Evolutionary conservation across 208 protist genomes (phyloP), one percentile per base, ranked within the genome.

Genomic region (Vickermania spadyakhi): DNA sequence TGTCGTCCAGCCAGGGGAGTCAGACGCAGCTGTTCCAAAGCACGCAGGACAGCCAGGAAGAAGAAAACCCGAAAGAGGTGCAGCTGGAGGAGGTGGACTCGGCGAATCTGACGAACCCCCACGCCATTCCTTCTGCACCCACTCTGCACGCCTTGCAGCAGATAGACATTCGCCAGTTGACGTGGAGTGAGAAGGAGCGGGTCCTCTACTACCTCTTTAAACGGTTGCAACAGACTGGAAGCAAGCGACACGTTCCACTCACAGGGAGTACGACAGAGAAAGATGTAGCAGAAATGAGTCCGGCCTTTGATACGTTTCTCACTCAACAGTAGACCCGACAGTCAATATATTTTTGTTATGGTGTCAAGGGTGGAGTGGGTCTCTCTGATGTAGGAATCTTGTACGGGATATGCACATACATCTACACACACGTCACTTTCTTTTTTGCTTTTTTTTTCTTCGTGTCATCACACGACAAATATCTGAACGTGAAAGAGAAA

Each of bases 161-260:
- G 1, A 68, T 92, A 21, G 84, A 96, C 27, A 84, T 96, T n/a
- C 61, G 64, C 1, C 64, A 86, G 21, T 62, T 96, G 11, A 73
- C 69, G 31, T 96, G 91, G 91, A 62, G 52, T 1, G 88, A 96
- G 26, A 96, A 95, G 75, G 91, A 96, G 71, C 81, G 89, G 0
- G 88, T 96, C 0, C 59, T 96, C 18, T 78, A 78, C 36, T 57
- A 79, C 21, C 79, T 96, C 1, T 94, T 94, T 53, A 84, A 88
- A 61, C 73, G 75, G 2, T 69, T 94, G 0, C 79, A 82, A 23
- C 64, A 66, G 14, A 45, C 36, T 18, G 36, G 36, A 7, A 18
- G 36, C 70, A 81, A 56, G 56, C 59, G 13, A 68, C 52, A 26
- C 18, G 22, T 22, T 21, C 7, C 7, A 4, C 59, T 18, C 45